Conservation (phyloP, 345 rosid genomes). For the Hypericum perforatum region DNA sequence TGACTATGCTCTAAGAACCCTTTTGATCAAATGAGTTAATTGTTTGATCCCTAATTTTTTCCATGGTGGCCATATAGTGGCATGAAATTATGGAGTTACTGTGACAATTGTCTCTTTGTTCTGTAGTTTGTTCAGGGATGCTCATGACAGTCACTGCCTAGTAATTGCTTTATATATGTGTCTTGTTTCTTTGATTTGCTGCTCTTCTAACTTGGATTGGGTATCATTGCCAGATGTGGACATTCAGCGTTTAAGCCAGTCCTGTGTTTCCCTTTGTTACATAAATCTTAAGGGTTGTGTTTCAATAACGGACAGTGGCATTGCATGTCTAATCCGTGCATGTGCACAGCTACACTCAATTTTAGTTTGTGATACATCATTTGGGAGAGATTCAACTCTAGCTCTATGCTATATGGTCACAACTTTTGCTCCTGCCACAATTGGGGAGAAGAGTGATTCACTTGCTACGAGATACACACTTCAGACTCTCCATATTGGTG, state of each 20-base stretch:
- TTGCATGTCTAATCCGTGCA: slow-evolving; percentile 40
- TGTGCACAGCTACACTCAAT: slow-evolving; percentile 46
- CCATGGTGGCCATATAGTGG: too few relatives aligned
- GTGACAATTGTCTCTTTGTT: too few relatives aligned
- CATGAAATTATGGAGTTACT: too few relatives aligned
- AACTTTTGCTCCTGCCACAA: slow-evolving; percentile 16
- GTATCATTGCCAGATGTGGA: slow-evolving; percentile 42
- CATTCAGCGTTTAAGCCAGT: slow-evolving; percentile 33
- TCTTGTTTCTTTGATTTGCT: slow-evolving; percentile 6
- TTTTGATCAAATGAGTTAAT: too few relatives aligned
- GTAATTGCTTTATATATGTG: neutral
- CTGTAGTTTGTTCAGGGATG: too few relatives aligned
- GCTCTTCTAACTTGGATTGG: slow-evolving; percentile 7
- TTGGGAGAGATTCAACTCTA: slow-evolving; percentile 42
- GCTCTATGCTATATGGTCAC: slow-evolving; percentile 40
- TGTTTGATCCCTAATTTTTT: too few relatives aligned
- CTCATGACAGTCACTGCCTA: too few relatives aligned
- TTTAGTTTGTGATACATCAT: slow-evolving; percentile 60
- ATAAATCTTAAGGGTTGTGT: slow-evolving; percentile 65
- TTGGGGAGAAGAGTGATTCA: slow-evolving; percentile 19
- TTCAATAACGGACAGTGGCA: slow-evolving; percentile 53
- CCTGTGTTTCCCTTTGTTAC: slow-evolving; percentile 40
- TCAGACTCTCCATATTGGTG: slow-evolving; percentile 61
- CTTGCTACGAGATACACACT: slow-evolving; percentile 39
- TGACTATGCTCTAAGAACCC: too few relatives aligned